phyloP scores from a whole-genome alignment of 768 basidiomycete species.

The Trametes cingulata region DNA sequence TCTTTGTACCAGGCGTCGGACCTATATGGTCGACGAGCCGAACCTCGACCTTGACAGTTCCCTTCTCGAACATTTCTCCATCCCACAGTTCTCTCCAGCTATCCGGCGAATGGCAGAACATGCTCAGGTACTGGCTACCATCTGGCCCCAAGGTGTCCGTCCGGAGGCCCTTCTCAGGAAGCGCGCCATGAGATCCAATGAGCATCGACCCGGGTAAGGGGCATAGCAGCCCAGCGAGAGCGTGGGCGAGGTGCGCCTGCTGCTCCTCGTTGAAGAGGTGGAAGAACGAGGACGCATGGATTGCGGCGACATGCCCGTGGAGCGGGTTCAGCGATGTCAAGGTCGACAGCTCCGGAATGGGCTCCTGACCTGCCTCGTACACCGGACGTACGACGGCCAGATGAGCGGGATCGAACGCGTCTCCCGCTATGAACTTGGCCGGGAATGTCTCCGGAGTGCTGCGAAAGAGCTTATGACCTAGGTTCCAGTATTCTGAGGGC shows the following conservation, averaged over 20 bases:
- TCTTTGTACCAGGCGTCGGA: no score
- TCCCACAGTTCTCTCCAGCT: slow-evolving; percentile 43
- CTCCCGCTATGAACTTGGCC: slow-evolving; percentile 54
- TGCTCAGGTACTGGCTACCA: slow-evolving; percentile 8
- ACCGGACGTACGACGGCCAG: slow-evolving; percentile 29
- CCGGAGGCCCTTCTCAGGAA: slow-evolving; percentile 34
- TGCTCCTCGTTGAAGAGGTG: slow-evolving; percentile 45
- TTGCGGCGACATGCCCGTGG: slow-evolving; percentile 46
- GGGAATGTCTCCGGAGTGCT: slow-evolving; percentile 54
- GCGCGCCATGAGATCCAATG: slow-evolving; percentile 43
- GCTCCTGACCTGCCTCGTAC: neutral
- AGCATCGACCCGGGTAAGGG: slow-evolving; percentile 46
- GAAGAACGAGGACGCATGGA: slow-evolving; percentile 54
- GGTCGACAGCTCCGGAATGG: slow-evolving; percentile 30
- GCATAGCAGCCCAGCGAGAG: slow-evolving; percentile 43
- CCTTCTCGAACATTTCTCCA: slow-evolving; percentile 36
- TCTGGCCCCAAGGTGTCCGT: neutral
- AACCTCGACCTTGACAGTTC: slow-evolving; percentile 33
- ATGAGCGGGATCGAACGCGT: slow-evolving; percentile 49
- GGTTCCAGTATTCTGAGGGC: slow-evolving; percentile 55
- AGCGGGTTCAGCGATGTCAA: slow-evolving; percentile 41
- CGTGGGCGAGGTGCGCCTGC: slow-evolving; percentile 44
- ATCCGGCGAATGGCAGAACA: slow-evolving; percentile 42
- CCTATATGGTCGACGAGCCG: neutral
- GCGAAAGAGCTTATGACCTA: slow-evolving; percentile 62